Conservation (phyloP, 768 basidiomycete species). For the Pulveroboletus sp. region DNA sequence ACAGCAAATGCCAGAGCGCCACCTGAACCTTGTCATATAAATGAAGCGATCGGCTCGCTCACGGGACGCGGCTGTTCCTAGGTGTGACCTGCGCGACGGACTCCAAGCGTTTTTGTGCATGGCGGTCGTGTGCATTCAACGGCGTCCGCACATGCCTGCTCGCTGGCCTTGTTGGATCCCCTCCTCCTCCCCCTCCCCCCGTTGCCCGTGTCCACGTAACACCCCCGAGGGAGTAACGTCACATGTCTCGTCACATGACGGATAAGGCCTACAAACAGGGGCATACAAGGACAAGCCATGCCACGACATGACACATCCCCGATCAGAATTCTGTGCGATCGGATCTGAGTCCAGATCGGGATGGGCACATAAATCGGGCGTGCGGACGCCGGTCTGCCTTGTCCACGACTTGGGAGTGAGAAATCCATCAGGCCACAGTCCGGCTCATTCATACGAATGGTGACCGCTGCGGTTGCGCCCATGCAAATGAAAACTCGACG, state of each 20-base stretch:
- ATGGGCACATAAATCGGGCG: constrained; percentile 9
- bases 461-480: constrained; percentile 19
- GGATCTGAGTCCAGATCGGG: constrained; percentile 26
- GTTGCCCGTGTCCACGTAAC: no score
- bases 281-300: constrained; percentile 17
- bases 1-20: constrained; percentile 22
- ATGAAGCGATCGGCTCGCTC: constrained; percentile 13
- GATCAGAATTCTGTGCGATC: constrained; percentile 35
- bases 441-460: constrained; percentile 6
- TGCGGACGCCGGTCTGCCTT: constrained; percentile 18
- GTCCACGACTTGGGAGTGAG: constrained; percentile 8
- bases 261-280: constrained; percentile 10
- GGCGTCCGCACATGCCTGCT: not conserved
- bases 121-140: constrained; percentile 3
- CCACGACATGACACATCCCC: constrained; percentile 16
- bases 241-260: constrained; percentile 15
- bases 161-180: constrained; percentile 1
- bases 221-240: no score
- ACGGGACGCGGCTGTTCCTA: no score
- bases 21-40: constrained; percentile 25
- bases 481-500: constrained; percentile 21
- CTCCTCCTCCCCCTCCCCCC: not conserved
- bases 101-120: constrained; percentile 3
- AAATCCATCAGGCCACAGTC: constrained; percentile 8
- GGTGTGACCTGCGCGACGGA: no score